A percentile compares a stretch with the other conserved stretches of the same genome.
Evolutionary conservation across 345 rosid species (phyloP).

Genomic region (Streptanthus diversifolius): DNA sequence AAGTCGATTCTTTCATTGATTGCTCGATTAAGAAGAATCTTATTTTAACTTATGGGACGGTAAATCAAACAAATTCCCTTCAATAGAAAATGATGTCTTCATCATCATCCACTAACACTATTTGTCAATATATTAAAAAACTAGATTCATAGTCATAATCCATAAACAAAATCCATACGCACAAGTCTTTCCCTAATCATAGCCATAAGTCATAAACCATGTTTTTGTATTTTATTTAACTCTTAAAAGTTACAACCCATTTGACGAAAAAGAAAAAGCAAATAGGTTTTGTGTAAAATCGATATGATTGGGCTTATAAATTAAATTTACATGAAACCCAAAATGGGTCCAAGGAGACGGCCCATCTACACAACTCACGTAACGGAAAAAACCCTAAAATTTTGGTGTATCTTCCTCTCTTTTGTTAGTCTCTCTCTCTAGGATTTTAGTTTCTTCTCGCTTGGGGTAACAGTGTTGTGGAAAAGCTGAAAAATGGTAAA

Average conservation of each 20-base stretch:
- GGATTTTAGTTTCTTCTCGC: neutral
- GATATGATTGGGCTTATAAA: neutral
- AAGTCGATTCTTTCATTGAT: too few relatives aligned
- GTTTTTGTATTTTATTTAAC: too few relatives aligned
- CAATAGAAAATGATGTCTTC: neutral
- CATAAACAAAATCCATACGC: too few relatives aligned
- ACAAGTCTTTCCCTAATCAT: neutral
- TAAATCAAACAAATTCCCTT: neutral
- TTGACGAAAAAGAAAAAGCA: neutral
- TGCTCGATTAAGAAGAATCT: too few relatives aligned
- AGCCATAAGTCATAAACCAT: neutral
- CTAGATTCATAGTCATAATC: neutral
- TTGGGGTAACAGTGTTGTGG: neutral
- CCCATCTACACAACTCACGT: neutral
- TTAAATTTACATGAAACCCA: neutral
- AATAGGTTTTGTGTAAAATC: neutral
- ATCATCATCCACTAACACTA: neutral
- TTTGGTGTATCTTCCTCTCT: neutral
- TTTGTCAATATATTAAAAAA: neutral
- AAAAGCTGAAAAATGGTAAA: neutral
- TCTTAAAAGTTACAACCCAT: too few relatives aligned
- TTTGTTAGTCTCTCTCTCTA: neutral
- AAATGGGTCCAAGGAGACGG: neutral
- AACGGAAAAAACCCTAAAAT: neutral
- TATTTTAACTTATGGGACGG: too few relatives aligned